These are phyloP conservation scores for Scorias spongiosa DNA, from an alignment of 2,329 filamentous ascomycete genomes.

Conservation along the genomic window DNA sequence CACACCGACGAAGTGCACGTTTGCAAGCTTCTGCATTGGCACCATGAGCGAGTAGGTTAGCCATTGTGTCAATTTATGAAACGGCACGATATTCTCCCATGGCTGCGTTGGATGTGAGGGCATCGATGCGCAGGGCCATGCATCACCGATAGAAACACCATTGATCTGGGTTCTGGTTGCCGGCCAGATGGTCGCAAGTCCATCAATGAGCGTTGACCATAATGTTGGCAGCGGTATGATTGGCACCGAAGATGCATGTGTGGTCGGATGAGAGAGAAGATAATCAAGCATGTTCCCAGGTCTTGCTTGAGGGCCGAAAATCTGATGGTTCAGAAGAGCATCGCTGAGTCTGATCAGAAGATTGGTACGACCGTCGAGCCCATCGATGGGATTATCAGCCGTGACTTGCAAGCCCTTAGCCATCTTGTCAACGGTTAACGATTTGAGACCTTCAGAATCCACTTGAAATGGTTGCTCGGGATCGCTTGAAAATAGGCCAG, in stretches of 20 bases:
- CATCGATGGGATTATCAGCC: slow-evolving; percentile 65
- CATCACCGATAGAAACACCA: slow-evolving; percentile 75
- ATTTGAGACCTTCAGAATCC: slow-evolving; percentile 64
- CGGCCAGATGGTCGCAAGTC: slow-evolving; percentile 79
- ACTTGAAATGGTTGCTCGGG: slow-evolving; percentile 72
- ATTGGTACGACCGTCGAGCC: slow-evolving; percentile 68
- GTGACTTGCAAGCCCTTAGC: slow-evolving; percentile 73
- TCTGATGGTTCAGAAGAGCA: slow-evolving; percentile 64
- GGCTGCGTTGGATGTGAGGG: slow-evolving; percentile 54
- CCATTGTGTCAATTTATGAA: slow-evolving; percentile 93
- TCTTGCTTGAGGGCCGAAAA: slow-evolving; percentile 69
- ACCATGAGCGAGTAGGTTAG: slow-evolving; percentile 88
- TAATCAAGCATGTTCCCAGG: slow-evolving; percentile 95
- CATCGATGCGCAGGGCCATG: slow-evolving; percentile 81
- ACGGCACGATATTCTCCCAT: slow-evolving; percentile 74
- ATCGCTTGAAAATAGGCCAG: slow-evolving; percentile 75
- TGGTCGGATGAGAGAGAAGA: slow-evolving; percentile 79
- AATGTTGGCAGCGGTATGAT: slow-evolving; percentile 76
- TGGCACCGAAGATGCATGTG: slow-evolving; percentile 73
- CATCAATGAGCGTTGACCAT: slow-evolving; percentile 82
- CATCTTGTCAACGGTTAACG: slow-evolving; percentile 57
- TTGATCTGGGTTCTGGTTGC: slow-evolving; percentile 72
- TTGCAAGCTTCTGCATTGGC: slow-evolving; percentile 68
- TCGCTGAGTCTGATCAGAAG: slow-evolving; percentile 61
- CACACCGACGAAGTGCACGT: slow-evolving; percentile 64